Evolutionary conservation across 495 filamentous ascomycete genomes (phyloP), one percentile per base, ranked within the genome.

Genomic region (Lasiosphaeriaceae sp.): DNA sequence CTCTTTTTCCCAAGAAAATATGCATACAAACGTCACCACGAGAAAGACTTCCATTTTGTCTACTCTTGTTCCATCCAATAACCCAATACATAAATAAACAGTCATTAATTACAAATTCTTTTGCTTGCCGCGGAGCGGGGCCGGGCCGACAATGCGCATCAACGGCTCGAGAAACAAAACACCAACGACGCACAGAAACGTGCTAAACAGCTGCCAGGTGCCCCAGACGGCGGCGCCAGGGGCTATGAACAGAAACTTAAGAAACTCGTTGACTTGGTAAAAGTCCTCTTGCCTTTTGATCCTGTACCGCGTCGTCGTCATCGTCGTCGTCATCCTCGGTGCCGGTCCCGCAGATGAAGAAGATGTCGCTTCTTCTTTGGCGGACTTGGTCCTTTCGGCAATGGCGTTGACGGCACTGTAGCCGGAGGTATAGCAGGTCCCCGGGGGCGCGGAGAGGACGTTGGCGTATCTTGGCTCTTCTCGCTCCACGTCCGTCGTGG

Each of bases 231-330:
- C 11, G 14, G 79, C 74, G 37, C 68, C 77, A 0, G 74, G 74
- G n/a, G 69, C 66, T 23, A 73, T 77, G 22, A 71, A 60, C 47
- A 84, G 54, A 58, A 94, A 95, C 58, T 86, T 86, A 46, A 94
- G 70, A 60, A 89, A 87, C 62, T 96, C 86, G 29, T 87, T 85
- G 3, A 83, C 75, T 66, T 94, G 90, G 62, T 96, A 96, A 19
- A 92, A 71, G 63, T 96, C 91, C 56, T 94, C 85, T 64, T 96
- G 91, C 35, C 75, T 78, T 11, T 73, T 61, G 62, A 96, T 91
- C 62, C 85, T 86, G 70, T 90, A 93, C 16, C 59, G 61, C 57
- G 56, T 55, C 20, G 11, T 12, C 6, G n/a, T 22, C n/a, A 11
- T 11, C 29, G 16, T 5, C 26, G 47, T 16, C 3, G 11, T 29